Evolutionary conservation across 164 flowering plant species (phyloP).

Genomic region (Macadamia integrifolia): DNA sequence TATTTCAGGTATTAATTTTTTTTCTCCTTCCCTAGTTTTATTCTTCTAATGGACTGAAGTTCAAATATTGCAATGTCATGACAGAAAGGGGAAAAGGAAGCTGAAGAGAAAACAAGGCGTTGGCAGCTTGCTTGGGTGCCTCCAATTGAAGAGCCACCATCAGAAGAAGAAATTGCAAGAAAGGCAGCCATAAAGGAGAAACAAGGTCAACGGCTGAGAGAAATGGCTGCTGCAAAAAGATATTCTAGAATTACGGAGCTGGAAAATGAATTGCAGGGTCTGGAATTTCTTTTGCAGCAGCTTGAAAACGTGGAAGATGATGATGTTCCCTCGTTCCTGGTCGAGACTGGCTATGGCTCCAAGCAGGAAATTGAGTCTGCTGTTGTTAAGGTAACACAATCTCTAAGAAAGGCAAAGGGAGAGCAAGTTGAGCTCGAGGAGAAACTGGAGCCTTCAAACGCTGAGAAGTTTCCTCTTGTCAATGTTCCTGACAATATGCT

Average conservation of each 20-base stretch:
- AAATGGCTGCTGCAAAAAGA: constrained; percentile 96
- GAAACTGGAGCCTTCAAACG: constrained; percentile 44
- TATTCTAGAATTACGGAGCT: constrained; percentile 73
- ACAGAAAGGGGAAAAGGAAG: constrained; percentile 77
- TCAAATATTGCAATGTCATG: constrained; percentile 5
- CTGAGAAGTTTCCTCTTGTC: constrained; percentile 72
- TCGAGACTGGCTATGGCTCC: constrained; percentile 70
- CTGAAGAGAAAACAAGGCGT: constrained; percentile 75
- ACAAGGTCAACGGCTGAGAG: constrained; percentile 84
- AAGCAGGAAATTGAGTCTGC: constrained; percentile 77
- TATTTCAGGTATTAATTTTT: constrained; percentile 62
- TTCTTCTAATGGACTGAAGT: background rate
- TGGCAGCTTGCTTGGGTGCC: constrained; percentile 98
- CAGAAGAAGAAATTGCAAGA: constrained; percentile 93
- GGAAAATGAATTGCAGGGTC: constrained; percentile 70
- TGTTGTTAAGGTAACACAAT: constrained; percentile 46
- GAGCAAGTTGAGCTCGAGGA: constrained; percentile 63
- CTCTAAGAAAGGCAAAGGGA: constrained; percentile 68
- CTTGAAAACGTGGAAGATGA: constrained; percentile 57
- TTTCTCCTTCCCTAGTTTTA: background rate
- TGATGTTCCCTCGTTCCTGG: constrained; percentile 57
- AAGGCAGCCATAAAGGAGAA: constrained; percentile 93
- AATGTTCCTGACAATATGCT: constrained; percentile 70
- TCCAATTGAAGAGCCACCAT: constrained; percentile 69
- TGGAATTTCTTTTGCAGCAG: constrained; percentile 74